phyloP scores from a whole-genome alignment of 495 filamentous ascomycete species.

The Penicilliopsis zonata region DNA sequence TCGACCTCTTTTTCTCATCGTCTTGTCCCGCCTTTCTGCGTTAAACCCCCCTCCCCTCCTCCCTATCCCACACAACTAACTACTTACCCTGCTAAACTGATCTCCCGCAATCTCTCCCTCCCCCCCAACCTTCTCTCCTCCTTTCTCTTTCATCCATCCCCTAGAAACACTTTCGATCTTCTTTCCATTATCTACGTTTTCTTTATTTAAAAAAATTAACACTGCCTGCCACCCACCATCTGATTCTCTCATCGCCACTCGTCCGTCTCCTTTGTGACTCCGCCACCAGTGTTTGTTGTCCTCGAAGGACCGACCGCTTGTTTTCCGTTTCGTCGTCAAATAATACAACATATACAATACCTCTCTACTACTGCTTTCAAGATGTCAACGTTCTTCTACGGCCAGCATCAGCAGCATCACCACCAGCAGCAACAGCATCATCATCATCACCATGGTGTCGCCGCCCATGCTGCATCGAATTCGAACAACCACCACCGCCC shows the following conservation, averaged over 20 bases:
- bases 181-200: conserved; percentile 2
- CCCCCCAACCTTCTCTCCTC: conserved; percentile 15
- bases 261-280: neutral
- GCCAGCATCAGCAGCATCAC: conserved; percentile 46
- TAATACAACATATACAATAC: no score
- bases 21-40: conserved; percentile 7
- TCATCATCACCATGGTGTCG: conserved; percentile 36
- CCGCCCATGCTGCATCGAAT: conserved; percentile 40
- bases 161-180: no score
- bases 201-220: conserved; percentile 2
- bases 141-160: conserved; percentile 8
- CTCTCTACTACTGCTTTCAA: conserved; percentile 13
- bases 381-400: conserved; percentile 73
- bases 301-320: neutral
- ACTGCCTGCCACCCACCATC: conserved; percentile 7
- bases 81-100: neutral
- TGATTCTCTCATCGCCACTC: conserved; percentile 1
- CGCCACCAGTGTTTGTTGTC: no score
- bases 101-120: neutral
- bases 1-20: conserved; percentile 13
- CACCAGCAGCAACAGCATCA: conserved; percentile 46
- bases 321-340: no score
- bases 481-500: conserved; percentile 78
- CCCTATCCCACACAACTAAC: conserved; percentile 14
- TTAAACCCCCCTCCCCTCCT: conserved; percentile 10